phyloP scores from a whole-genome alignment of 2,329 filamentous ascomycete genomes.

The Xylaria sp. region DNA sequence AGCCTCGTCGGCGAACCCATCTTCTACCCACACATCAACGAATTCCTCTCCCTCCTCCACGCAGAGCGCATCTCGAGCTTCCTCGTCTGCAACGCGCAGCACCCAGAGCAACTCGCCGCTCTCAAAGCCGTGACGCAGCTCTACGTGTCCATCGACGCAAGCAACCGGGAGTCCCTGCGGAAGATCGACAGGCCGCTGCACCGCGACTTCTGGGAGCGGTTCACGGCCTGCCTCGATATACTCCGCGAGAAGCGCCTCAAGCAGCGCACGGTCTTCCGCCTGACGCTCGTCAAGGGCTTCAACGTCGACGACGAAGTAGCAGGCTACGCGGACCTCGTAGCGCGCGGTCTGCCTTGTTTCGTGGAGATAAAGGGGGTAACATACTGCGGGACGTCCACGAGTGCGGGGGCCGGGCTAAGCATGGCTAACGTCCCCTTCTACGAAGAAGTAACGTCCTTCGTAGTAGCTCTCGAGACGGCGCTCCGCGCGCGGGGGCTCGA shows the following conservation, averaged over 20 bases:
- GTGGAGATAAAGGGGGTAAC: slow-evolving; percentile 97
- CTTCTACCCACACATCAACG: slow-evolving; percentile 98
- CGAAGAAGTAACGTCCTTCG: slow-evolving; percentile 86
- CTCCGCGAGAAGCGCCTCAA: slow-evolving; percentile 82
- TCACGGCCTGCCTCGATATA: slow-evolving; percentile 90
- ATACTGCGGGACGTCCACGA: slow-evolving; percentile 91
- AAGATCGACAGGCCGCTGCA: slow-evolving; percentile 93
- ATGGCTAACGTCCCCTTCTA: slow-evolving; percentile 99
- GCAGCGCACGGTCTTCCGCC: slow-evolving; percentile 92
- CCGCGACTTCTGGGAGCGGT: slow-evolving; percentile 97
- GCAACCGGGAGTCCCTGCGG: slow-evolving; percentile 85
- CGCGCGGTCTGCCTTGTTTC: slow-evolving; percentile 87
- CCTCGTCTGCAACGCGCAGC: slow-evolving; percentile 96
- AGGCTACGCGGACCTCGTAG: slow-evolving; percentile 90
- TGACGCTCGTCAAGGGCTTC: slow-evolving; percentile 97
- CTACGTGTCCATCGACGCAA: slow-evolving; percentile 96
- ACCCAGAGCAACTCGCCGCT: slow-evolving; percentile 87
- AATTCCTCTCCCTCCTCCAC: slow-evolving; percentile 86
- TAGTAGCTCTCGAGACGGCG: slow-evolving; percentile 76
- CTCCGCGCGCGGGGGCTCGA: slow-evolving; percentile 75
- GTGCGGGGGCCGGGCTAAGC: slow-evolving; percentile 85
- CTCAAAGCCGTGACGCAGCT: slow-evolving; percentile 91
- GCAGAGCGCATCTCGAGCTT: slow-evolving; percentile 89
- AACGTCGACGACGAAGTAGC: slow-evolving; percentile 94
- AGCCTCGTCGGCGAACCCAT: slow-evolving; percentile 97